A percentile compares a stretch with the other conserved stretches of the same genome.
Evolutionary conservation across 2,329 filamentous ascomycete species (phyloP).

Genomic region (Knoxdaviesia proteae): DNA sequence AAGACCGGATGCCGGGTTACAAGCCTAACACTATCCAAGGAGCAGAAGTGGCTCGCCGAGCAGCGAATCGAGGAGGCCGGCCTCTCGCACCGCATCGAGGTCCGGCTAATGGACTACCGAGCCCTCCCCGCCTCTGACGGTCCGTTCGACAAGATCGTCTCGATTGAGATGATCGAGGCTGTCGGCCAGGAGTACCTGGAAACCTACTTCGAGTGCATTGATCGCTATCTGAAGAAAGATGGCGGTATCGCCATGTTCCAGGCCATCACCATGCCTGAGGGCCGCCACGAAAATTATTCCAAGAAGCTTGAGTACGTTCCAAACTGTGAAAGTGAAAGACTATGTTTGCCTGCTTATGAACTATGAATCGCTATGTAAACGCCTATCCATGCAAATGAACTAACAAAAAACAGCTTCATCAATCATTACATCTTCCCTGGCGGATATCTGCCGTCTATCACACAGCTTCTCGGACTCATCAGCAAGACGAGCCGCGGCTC

Average conservation of each 20-base stretch:
- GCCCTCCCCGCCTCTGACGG: slow-evolving; percentile 29
- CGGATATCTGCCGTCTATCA: slow-evolving; percentile 43
- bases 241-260: slow-evolving; percentile 52
- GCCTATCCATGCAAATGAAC: slow-evolving; percentile 1
- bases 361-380: too few relatives aligned
- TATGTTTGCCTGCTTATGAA: neutral
- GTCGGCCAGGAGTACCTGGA: slow-evolving; percentile 47
- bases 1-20: slow-evolving; percentile 49
- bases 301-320: slow-evolving; percentile 37
- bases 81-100: slow-evolving; percentile 36
- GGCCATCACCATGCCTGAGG: slow-evolving; percentile 58
- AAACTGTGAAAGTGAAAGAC: neutral
- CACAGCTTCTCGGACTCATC: slow-evolving; percentile 37
- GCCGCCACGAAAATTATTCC: slow-evolving; percentile 43
- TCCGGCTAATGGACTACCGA: slow-evolving; percentile 49
- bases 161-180: slow-evolving; percentile 61
- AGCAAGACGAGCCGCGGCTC: slow-evolving; percentile 36
- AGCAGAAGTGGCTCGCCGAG: slow-evolving; percentile 50
- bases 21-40: slow-evolving; percentile 43
- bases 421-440: slow-evolving; percentile 61
- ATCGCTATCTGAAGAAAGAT: slow-evolving; percentile 41
- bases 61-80: slow-evolving; percentile 40
- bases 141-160: slow-evolving; percentile 49
- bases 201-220: slow-evolving; percentile 45
- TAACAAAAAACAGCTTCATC: slow-evolving; percentile 32